Evolutionary conservation across 345 rosid genomes (phyloP), one percentile per base, ranked within the genome.

Genomic region (Fremontodendron californicum): DNA sequence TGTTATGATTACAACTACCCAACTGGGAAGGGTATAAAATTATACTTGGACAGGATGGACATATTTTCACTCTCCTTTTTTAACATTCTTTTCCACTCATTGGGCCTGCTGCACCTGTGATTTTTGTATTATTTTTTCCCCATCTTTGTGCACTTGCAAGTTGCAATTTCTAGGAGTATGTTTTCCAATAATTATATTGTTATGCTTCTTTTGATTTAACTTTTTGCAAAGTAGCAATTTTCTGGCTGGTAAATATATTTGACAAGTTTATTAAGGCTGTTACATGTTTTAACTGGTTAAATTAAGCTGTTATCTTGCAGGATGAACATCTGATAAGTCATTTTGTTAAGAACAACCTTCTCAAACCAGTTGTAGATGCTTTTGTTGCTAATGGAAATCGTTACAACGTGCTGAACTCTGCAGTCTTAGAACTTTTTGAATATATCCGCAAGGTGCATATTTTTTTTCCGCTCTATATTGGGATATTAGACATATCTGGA

Each of bases 381-480:
- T 96, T 96, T 82, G 88, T 92, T 77, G 87, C 84, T 54, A 96
- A 96, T 80, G 98, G 99, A 18, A 84, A 87, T 82, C 97, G 98
- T 29, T 96, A 94, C 85, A 92, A 96, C 84, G 83, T 96, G 78
- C 89, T 96, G 73, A 92, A 96, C 79, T 96, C 98, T 71, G 93
- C 94, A 46, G 89, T 96, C 78, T 81, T 96, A 78, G 99, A 96
- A 74, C 95, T 94, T 79, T 87, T 96, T 77, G 99, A 96, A 86
- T 88, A 85, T 83, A 94, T 96, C 76, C 89, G 92, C 78, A 96
- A 92, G 98, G 99, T 94, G 73, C 57, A 52, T 77, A 71, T 77
- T 37, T 43, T 75, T n/a, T n/a, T 42, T 76, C 52, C 7, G 68
- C 72, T 72, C 39, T 66, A 19, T 77, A 65, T 76, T 58, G 67